These are phyloP conservation scores for Linnemannia schmuckeri DNA, from an alignment of 192 early-diverging fungal genomes.

Conservation along the genomic window DNA sequence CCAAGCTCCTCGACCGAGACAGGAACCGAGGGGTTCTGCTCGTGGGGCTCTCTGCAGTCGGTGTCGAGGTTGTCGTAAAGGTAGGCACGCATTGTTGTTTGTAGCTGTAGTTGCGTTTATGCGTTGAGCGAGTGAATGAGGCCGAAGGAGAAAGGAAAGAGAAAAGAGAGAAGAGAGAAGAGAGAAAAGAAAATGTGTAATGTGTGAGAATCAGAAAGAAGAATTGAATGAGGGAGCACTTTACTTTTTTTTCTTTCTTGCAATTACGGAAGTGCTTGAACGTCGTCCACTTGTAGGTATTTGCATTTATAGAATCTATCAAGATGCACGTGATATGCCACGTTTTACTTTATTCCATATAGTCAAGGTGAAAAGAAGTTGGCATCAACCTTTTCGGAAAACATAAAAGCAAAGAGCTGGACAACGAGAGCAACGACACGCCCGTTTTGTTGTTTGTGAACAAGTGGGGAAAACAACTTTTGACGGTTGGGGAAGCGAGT, in stretches of 20 bases:
- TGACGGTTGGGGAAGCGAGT: neutral
- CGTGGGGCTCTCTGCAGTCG: constrained; percentile 88
- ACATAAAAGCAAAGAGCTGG: neutral
- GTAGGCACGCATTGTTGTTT: constrained; percentile 80
- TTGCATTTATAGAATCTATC: neutral
- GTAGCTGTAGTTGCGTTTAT: neutral
- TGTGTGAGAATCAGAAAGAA: neutral
- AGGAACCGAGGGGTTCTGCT: constrained; percentile 71
- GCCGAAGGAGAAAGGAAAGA: neutral
- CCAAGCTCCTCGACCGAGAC: constrained; percentile 78
- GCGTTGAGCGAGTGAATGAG: neutral
- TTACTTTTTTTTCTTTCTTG: neutral
- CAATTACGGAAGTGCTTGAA: neutral
- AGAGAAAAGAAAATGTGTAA: constrained; percentile 3
- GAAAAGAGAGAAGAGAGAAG: constrained; percentile 1
- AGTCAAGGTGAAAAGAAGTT: neutral
- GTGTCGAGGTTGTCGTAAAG: constrained; percentile 73
- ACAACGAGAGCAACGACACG: neutral
- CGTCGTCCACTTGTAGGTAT: neutral
- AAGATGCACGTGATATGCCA: neutral
- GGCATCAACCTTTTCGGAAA: neutral
- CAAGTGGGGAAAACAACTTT: constrained; percentile 2
- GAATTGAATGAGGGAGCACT: neutral
- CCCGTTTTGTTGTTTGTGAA: neutral
- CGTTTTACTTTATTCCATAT: neutral